phyloP scores from a whole-genome alignment of 805 yeast genomes.

The Starmerella gropengiesseri region DNA sequence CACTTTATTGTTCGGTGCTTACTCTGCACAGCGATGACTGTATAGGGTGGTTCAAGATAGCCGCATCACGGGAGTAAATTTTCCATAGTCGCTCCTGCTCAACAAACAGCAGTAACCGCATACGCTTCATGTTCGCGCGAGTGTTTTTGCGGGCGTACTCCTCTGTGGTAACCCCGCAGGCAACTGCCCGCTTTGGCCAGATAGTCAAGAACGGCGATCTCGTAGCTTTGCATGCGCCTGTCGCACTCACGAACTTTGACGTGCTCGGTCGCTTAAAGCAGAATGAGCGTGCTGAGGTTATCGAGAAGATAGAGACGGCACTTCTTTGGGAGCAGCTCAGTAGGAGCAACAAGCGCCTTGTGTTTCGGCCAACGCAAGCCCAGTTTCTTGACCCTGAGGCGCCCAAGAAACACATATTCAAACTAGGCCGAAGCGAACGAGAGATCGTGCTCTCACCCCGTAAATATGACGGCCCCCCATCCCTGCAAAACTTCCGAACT shows the following conservation, averaged over 20 bases:
- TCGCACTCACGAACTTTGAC: slow-evolving; percentile 4
- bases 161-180: no score
- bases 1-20: no score
- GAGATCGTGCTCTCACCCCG: slow-evolving; percentile 17
- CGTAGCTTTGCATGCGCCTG: slow-evolving; percentile 10
- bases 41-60: no score
- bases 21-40: no score
- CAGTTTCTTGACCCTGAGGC: slow-evolving; percentile 6
- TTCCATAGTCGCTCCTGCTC: no score
- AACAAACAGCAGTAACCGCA: no score
- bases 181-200: slow-evolving; percentile 1
- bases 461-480: slow-evolving; percentile 25
- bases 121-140: neutral
- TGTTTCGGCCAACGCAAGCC: slow-evolving; percentile 25
- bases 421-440: slow-evolving; percentile 3
- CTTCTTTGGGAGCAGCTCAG: slow-evolving; percentile 21
- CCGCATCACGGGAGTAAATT: no score
- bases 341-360: slow-evolving; percentile 18
- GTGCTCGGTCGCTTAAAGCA: slow-evolving; percentile 13
- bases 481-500: slow-evolving; percentile 19
- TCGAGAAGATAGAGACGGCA: slow-evolving; percentile 17
- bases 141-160: slow-evolving; percentile 1
- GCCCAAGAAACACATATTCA: neutral
- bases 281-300: slow-evolving; percentile 8
- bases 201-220: neutral